These are phyloP conservation scores for Fonsecaea pugnacius DNA, from an alignment of 2,329 filamentous ascomycete species.

Conservation along the genomic window DNA sequence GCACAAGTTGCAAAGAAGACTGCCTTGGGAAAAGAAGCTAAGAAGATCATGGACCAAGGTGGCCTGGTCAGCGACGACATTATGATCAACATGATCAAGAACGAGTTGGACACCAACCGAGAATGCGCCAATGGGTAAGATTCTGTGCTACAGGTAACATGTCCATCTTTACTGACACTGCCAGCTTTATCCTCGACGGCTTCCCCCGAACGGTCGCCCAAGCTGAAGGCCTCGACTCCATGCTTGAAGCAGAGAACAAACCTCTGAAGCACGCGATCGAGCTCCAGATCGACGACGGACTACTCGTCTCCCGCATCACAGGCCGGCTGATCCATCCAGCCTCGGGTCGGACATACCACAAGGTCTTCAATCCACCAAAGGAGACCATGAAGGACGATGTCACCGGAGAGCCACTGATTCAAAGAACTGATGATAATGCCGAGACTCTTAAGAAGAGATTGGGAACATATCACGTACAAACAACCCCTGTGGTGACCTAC, in stretches of 20 bases:
- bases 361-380: conserved; percentile 98
- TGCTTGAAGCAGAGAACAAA: conserved; percentile 79
- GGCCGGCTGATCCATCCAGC: conserved; percentile 94
- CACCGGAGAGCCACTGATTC: conserved; percentile 93
- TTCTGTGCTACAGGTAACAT: neutral
- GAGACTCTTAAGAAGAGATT: conserved; percentile 95
- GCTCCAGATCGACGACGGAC: conserved; percentile 92
- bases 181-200: conserved; percentile 95
- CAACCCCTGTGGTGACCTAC: conserved; percentile 87
- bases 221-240: conserved; percentile 89
- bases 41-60: conserved; percentile 99
- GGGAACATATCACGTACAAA: conserved; percentile 91
- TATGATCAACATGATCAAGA: conserved; percentile 99
- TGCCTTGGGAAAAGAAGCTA: conserved; percentile 87
- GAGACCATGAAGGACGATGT: conserved; percentile 91
- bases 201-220: conserved; percentile 97
- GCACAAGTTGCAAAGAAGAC: conserved; percentile 99
- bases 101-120: conserved; percentile 87
- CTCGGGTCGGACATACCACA: conserved; percentile 96
- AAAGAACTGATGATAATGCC: conserved; percentile 96
- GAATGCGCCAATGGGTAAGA: conserved; percentile 95
- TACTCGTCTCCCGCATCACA: conserved; percentile 94
- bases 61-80: conserved; percentile 98
- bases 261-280: conserved; percentile 93
- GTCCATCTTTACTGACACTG: conserved; percentile 19